Percentiles rank a stretch among this genome's conserved stretches.
Conservation (phyloP, 139 green algal genomes). For the Desmodesmus armatus region DNA sequence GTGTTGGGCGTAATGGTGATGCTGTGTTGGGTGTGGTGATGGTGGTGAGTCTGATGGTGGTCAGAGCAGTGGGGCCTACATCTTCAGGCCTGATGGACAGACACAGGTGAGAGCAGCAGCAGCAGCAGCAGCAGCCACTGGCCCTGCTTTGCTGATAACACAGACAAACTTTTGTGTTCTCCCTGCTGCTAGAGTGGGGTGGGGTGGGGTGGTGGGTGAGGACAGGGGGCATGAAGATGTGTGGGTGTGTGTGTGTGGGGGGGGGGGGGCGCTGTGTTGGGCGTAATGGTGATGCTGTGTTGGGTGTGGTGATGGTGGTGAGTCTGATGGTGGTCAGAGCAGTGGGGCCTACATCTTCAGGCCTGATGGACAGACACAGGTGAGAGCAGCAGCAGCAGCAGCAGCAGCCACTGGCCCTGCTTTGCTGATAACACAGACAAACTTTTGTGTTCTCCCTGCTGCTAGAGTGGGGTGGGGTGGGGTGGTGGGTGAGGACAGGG, state of each 20-base stretch:
- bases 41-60: background rate
- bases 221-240: too few species aligned
- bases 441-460: too few species aligned
- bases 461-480: too few species aligned
- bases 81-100: conserved; percentile 21
- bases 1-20: background rate
- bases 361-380: too few species aligned
- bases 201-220: too few species aligned
- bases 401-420: background rate
- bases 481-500: too few species aligned
- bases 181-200: too few species aligned
- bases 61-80: background rate
- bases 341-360: conserved; percentile 81
- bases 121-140: background rate
- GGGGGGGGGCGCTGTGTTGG: background rate
- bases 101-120: background rate
- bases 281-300: too few species aligned
- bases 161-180: too few species aligned
- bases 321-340: conserved; percentile 32
- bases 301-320: background rate
- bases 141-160: too few species aligned
- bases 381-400: background rate
- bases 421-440: background rate
- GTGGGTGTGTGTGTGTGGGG: too few species aligned
- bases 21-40: background rate